Base-by-base conservation (phyloP, 108 stramenopile species). In the Nitzschia sp. region DNA sequence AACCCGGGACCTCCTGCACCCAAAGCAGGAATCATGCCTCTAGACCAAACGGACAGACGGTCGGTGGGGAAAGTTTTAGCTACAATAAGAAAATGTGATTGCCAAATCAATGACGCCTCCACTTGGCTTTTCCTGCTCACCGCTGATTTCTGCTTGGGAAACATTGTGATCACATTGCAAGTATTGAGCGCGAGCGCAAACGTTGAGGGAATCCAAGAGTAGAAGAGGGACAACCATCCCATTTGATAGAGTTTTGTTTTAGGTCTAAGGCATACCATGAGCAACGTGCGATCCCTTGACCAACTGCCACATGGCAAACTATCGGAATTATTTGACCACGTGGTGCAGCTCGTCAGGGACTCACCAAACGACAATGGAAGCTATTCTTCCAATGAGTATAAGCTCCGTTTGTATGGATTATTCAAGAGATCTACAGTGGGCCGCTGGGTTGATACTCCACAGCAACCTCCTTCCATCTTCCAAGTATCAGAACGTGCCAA, bases 1-100 rank as follows among this genome's bases (percentile, higher is more conserved):
- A 76, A 76, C 75, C 75, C 75, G 75, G 75, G 75, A 92, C 91
- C 91, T 86, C 88, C 86, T 86, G 87, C 91, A 92, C 91, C 91
- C 91, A 75, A 92, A 92, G 91, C 87, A 86, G 86, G 88, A 86
- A 92, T 92, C 91, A 92, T 92, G 77, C 91, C 91, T 77, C 91
- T 92, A 92, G 91, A 92, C 91, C 91, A 92, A 69, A 37, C 34
- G 66, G 66, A 67, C 66, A 48, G 29, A 34, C 29, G 29, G 5
- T 5, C 1, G 1, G 1, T 34, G 1, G 1, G 29, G 5, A 34
- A 34, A 34, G 29, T 34, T 34, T 34, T 34, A 3, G 29, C 3
- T 34, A 34, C 5, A 34, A 34, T 34, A 34, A 34, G 29, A 5
- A 3, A 34, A 34, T 34, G 29, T 34, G n/a, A n/a, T n/a, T n/a